Percentiles rank a stretch among this genome's conserved stretches.
These are phyloP conservation scores for Neopestalotiopsis rosae DNA, from an alignment of 2,329 filamentous ascomycete species.

Conservation along the genomic window DNA sequence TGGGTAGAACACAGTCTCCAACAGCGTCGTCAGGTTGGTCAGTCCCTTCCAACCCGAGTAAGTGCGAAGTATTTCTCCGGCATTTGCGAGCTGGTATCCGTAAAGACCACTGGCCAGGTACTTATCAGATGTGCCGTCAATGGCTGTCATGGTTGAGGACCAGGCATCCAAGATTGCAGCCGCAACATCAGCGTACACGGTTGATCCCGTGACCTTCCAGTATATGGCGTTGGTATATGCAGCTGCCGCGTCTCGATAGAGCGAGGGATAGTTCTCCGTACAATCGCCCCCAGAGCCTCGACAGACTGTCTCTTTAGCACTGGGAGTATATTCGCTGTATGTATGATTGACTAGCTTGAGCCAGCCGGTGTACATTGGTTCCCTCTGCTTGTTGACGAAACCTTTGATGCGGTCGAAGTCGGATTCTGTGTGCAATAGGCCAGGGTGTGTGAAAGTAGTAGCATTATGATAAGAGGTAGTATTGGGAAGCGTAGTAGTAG, in stretches of 20 bases:
- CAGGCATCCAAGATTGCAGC: constrained; percentile 44
- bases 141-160: constrained; percentile 37
- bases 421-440: constrained; percentile 20
- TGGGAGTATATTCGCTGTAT: constrained; percentile 37
- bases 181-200: constrained; percentile 42
- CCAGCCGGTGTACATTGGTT: constrained; percentile 23
- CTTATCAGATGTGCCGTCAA: constrained; percentile 41
- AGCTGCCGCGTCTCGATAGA: constrained; percentile 41
- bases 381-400: constrained; percentile 13
- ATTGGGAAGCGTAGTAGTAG: not conserved
- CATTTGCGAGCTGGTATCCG: constrained; percentile 53
- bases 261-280: constrained; percentile 38
- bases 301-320: constrained; percentile 37
- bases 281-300: constrained; percentile 36
- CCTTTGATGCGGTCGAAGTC: constrained; percentile 19
- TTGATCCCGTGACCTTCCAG: constrained; percentile 45
- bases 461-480: not conserved
- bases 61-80: constrained; percentile 45
- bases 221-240: constrained; percentile 45
- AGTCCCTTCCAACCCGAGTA: constrained; percentile 39
- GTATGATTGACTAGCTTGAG: constrained; percentile 21
- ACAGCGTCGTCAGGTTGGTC: constrained; percentile 33
- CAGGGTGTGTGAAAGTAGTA: constrained; percentile 17
- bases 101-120: constrained; percentile 48
- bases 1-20: constrained; percentile 42